These are phyloP conservation scores for Paramecium biaurelia DNA, from an alignment of 73 alveolate species.

Conservation along the genomic window DNA sequence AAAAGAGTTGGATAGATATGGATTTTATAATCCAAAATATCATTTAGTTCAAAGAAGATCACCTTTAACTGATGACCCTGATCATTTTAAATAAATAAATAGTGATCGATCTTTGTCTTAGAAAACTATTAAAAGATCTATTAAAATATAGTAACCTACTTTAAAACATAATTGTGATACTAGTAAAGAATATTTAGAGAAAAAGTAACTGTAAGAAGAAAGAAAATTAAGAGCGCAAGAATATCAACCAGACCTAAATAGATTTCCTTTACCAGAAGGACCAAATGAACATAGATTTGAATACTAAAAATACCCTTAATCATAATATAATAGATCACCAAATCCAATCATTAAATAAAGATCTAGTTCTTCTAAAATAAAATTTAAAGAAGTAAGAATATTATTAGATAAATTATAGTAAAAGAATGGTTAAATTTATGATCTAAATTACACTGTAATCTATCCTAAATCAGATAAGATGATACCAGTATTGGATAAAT, in stretches of 20 bases:
- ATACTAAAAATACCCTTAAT: neutral
- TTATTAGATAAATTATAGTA: neutral
- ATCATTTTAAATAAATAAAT: neutral
- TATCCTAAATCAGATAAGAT: slow-evolving; percentile 26
- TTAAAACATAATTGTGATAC: neutral
- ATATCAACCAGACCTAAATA: neutral
- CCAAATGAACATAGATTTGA: slow-evolving; percentile 36
- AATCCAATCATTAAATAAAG: neutral
- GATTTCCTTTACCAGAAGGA: slow-evolving; percentile 11
- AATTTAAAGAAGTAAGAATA: neutral
- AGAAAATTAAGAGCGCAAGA: neutral
- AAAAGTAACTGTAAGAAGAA: neutral
- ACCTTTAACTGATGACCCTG: neutral
- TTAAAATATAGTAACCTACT: neutral
- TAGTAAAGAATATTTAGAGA: neutral
- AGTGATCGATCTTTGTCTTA: neutral
- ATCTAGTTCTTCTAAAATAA: neutral
- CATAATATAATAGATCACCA: neutral
- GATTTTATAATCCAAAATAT: slow-evolving; percentile 30
- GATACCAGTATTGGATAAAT: neutral
- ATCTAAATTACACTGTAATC: neutral
- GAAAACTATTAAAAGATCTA: neutral
- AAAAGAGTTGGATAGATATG: slow-evolving; percentile 4
- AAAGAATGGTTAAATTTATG: slow-evolving; percentile 8
- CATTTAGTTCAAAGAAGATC: neutral